These are phyloP conservation scores for Backusella tuberculispora DNA, from an alignment of 192 early-diverging fungal species.

Conservation along the genomic window DNA sequence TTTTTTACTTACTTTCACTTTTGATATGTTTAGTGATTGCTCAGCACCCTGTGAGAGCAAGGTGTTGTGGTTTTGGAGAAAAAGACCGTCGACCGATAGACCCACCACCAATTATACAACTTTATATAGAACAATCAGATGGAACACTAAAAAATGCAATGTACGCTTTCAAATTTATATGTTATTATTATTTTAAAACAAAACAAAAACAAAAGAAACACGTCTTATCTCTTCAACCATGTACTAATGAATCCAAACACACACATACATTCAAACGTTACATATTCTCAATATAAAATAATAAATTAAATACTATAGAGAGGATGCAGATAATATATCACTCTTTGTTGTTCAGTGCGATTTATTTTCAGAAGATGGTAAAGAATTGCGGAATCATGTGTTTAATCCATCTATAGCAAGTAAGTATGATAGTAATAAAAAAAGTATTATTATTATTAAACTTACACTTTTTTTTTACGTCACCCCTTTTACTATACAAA, in stretches of 20 bases:
- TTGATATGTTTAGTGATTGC: slow-evolving; percentile 38
- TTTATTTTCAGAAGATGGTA: slow-evolving; percentile 31
- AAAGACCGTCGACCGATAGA: slow-evolving; percentile 69
- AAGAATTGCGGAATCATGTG: slow-evolving; percentile 41
- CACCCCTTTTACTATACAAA: slow-evolving; percentile 34
- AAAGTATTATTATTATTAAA: too few species aligned
- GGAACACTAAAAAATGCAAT: slow-evolving; percentile 36
- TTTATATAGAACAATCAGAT: slow-evolving; percentile 47
- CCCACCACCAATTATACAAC: slow-evolving; percentile 68
- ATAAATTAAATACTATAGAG: slow-evolving; percentile 42
- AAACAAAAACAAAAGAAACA: slow-evolving; percentile 2
- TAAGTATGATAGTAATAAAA: neutral
- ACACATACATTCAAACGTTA: too few species aligned
- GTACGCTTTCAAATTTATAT: slow-evolving; percentile 28
- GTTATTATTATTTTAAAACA: too few species aligned
- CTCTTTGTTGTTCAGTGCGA: slow-evolving; percentile 45
- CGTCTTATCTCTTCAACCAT: slow-evolving; percentile 15
- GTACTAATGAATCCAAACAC: neutral
- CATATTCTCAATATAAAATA: slow-evolving; percentile 61
- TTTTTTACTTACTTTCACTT: neutral
- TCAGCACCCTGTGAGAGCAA: slow-evolving; percentile 68
- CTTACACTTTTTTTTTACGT: slow-evolving; percentile 65
- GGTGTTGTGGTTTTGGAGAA: slow-evolving; percentile 73
- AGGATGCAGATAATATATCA: slow-evolving; percentile 21
- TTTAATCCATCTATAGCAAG: slow-evolving; percentile 39